Base-by-base conservation (phyloP, 331 rosid species). In the Quercus tomentella region DNA sequence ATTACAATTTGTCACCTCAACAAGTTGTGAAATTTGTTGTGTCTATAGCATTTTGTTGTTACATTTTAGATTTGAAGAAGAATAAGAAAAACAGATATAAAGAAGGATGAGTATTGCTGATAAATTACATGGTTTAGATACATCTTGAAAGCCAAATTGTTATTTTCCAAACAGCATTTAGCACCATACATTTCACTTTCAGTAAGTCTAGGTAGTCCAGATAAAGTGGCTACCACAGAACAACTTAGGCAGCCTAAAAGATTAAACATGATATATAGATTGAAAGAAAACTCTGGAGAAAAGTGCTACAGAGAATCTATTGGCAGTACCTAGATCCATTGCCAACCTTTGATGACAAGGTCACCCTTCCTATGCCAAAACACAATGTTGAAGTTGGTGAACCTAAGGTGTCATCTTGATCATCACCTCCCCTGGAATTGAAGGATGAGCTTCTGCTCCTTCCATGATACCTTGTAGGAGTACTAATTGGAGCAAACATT, bases 361-460 rank as follows among this genome's bases (percentile, higher is more conserved):
- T 31, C 18, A 52, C 63, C 43, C 89, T 76, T 28, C 89, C 33
- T 49, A 88, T 74, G 4, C 97, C 82, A 51, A 91, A 91, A 75
- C 98, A 93, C 56, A 81, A 82, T 26, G 87, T 83, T 37, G 93
- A 89, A 82, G 78, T 88, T 6, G 89, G 91, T 23, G 94, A 89
- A 31, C 49, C 76, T 21, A 51, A 51, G 63, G 11, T 79, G 3
- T 56, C 84, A 1, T 84, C 85, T 25, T 74, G 86, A 1, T 85
- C 81, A 37, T 74, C 77, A 18, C 76, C 85, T 73, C 88, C 85
- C 77, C 81, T 43, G 11, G 86, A 81, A 79, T 91, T 87, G 63
- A 84, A 70, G 25, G 93, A 88, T 61, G 92, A 88, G 52, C 86
- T 81, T 63, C 23, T 61, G 79, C 90, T 80, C 74, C 81, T 84